Base-by-base conservation (phyloP, 306 rosid genomes). In the Lathyrus tuberosus region DNA sequence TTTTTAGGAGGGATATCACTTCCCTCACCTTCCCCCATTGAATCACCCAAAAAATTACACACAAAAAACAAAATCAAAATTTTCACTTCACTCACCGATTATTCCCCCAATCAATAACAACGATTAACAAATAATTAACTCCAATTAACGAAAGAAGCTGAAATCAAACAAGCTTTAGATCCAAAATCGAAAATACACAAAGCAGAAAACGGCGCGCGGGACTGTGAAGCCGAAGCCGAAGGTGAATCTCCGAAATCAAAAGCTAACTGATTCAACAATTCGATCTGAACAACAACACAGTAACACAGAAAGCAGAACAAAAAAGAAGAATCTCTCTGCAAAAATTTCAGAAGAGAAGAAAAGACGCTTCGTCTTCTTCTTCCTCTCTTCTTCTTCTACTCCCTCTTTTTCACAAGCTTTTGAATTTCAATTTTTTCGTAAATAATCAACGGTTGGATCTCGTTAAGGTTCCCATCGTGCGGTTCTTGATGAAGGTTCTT, bases 341-440 rank as follows among this genome's bases (percentile, higher is more conserved):
- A 16, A 20, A 17, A 49, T 16, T 49, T 49, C 56, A 49, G 56
- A 49, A 49, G 56, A 49, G 52, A 49, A 49, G 24, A 49, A 48
- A 15, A 15, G 20, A 48, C 17, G 22, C 47, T 13, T 42, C 13
- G n/a, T 42, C 5, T 16, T 3, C 8, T 12, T 20, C 44, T 70
- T 84, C 76, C 81, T 81, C 38, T 42, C 20, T 26, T 65, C 24
- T 65, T 69, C 78, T 79, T 79, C 76, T 83, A 86, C 96, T 85
- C 98, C 91, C 98, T 81, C 98, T 89, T 96, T 84, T 92, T 78
- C 71, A 81, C 86, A 49, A 82, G 83, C 88, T 94, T 94, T 94
- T 94, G 95, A 94, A 94, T 76, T 91, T 94, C 94, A 88, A 91
- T 91, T 94, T 62, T 79, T 87, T 73, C 10, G 88, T 78, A 76